Base-by-base conservation (phyloP, 2,329 filamentous ascomycete genomes). In the Cytospora piceicola region DNA sequence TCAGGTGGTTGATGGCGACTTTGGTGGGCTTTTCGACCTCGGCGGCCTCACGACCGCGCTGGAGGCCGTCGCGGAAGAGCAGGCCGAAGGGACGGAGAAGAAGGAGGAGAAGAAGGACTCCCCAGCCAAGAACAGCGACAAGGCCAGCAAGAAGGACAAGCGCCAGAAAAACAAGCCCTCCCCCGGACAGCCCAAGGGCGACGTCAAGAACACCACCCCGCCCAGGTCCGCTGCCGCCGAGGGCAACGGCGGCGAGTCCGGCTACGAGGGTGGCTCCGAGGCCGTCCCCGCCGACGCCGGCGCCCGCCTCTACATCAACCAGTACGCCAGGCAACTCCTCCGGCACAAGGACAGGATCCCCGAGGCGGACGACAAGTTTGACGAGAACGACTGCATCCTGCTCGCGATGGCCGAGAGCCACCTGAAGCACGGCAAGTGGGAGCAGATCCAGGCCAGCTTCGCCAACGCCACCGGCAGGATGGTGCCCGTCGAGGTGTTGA, bases 391-490 rank as follows among this genome's bases (percentile, higher is more conserved):
- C 52, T 70, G 69, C 58, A 58, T 73, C 17, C 70, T 80, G 5
- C 73, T 82, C 4, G 77, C 73, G 2, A 64, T 75, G 8, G 69
- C 79, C 2, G 75, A 78, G 32, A 75, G 73, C 66, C 73, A 74
- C 60, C 72, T 75, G 46, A 73, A 75, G 56, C 71, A 67, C 24
- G 72, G 72, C 32, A 73, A 73, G 29, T 81, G 78, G 77, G 72
- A 80, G 0, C 76, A 80, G 66, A 77, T 81, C 72, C 80, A 82
- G 67, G 77, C 79, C 34, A 77, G 76, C 58, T 81, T 82, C 62
- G 78, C 73, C 71, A 81, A 81, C 65, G 76, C 72, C 54, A 81
- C 79, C 0, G 80, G 80, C 4, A 73, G 77, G 8, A 75, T 80
- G 74, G 71, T 81, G 0, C 75, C 78, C 1, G 69, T 78, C 9